Percentiles rank a stretch among this genome's conserved stretches.
Conservation (phyloP, 306 rosid species). For the Albizia julibrissin region DNA sequence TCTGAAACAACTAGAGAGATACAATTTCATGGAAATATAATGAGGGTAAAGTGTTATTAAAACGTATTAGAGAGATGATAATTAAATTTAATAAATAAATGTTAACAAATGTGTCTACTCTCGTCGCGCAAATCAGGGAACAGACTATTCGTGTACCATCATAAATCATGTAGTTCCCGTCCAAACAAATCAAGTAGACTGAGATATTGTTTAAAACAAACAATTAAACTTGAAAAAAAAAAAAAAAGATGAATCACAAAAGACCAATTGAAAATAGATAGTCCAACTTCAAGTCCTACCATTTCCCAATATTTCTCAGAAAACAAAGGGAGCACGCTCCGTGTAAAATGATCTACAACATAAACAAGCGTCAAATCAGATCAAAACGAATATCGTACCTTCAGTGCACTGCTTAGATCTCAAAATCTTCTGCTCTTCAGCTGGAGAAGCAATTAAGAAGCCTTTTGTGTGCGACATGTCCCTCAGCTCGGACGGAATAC, state of each 20-base stretch:
- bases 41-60: background rate
- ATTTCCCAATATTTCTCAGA: background rate
- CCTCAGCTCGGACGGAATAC: conserved; percentile 58
- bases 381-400: background rate
- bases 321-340: background rate
- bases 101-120: background rate
- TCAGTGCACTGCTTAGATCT: conserved; percentile 33
- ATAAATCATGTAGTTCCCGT: background rate
- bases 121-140: background rate
- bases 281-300: background rate
- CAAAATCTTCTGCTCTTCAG: conserved; percentile 37
- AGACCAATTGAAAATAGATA: background rate
- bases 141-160: background rate
- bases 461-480: conserved; percentile 38
- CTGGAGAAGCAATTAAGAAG: conserved; percentile 59
- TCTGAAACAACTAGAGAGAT: no score
- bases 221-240: no score
- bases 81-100: background rate
- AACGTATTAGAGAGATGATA: background rate
- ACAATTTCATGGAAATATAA: background rate
- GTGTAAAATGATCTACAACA: background rate
- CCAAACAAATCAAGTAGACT: background rate
- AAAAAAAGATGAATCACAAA: background rate
- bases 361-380: background rate
- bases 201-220: background rate